Base-by-base conservation (phyloP, 495 filamentous ascomycete species). In the Tuber microsphaerosporum region DNA sequence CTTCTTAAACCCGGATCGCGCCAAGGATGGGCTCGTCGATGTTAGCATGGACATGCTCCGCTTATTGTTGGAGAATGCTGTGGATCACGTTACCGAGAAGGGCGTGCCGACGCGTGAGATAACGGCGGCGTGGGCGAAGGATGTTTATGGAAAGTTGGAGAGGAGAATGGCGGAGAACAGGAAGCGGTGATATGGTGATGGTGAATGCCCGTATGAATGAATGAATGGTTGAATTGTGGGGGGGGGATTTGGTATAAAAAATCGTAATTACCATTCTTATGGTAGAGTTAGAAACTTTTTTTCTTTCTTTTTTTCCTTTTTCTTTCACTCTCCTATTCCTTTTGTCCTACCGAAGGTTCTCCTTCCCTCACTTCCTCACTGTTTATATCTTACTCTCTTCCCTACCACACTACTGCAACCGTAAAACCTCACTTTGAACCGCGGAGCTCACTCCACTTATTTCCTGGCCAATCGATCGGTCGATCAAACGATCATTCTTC, bases 1-100 rank as follows among this genome's bases (percentile, higher is more conserved):
- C 2, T 98, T 97, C 83, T 82, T 98, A 71, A 91, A 95, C 79
- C 95, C 95, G 0, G 90, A 92, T 75, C 84, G 83, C 6, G 86
- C 85, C 44, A 85, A 85, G 6, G 86, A 88, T 46, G 87, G 85
- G 1, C 85, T 87, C 39, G 88, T 92, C 5, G 85, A 87, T 31
- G 88, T 93, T 65, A 88, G 86, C 3, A 86, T 90, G 81, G 89
- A 91, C 44, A 85, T 91, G 83, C 85, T 93, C 19, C 86, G 85
- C n/a, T 84, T 89, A 79, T 87, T 93, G 45, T 84, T 92, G 77
- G 84, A 85, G 71, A 90, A 89, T 72, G 89, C 92, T n/a, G 87
- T 91, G 43, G 87, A 90, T 72, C 86, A 91, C 81, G 90, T 90
- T 78, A 84, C 86, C 68, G 87, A 85, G 37, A 88, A 76, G 45